Evolutionary conservation across 73 alveolate species (phyloP), one percentile per base, ranked within the genome.

Genomic region (Paramecium biaurelia): DNA sequence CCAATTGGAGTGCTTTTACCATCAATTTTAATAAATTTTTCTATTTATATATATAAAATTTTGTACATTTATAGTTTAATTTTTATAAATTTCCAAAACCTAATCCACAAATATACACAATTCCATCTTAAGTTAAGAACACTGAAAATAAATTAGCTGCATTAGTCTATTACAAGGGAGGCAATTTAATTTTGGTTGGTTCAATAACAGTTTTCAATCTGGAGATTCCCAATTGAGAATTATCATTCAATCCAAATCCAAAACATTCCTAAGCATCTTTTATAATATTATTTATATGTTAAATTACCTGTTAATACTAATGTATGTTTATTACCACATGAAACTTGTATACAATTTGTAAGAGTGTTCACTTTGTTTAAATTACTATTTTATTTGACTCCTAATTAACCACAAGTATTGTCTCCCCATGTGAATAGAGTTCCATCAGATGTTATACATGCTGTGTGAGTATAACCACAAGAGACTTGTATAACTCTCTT

Each of bases 381-480:
- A 30, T 26, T 30, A 7, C 21, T 14, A 32, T 63, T 63, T 7
- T 26, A 24, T 18, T 74, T 74, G 38, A 74, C 67, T 10, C 87
- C 87, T 41, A 74, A 74, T 20, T 74, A 12, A n/a, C 87, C 87
- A 74, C 18, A 4, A 21, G 56, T 4, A 74, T 74, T 74, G 21
- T 74, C 87, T 14, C 87, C 87, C 87, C 87, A 74, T 11, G 87
- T 74, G 11, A 34, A 74, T 3, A 41, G 23, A 4, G 56, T 2
- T 74, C 87, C 87, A 34, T 41, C 87, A 32, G 34, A 34, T 7
- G 59, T 74, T 2, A 74, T 21, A 37, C 87, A 74, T 7, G 67
- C 42, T 11, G 97, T 94, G 28, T 94, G 97, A 12, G 49, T 23
- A 21, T 41, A 30, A 23, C 97, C 97, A 63, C 97, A 94, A 10